Conservation (phyloP, 192 early-diverging fungal species). For the Backusella tarrabulga region DNA sequence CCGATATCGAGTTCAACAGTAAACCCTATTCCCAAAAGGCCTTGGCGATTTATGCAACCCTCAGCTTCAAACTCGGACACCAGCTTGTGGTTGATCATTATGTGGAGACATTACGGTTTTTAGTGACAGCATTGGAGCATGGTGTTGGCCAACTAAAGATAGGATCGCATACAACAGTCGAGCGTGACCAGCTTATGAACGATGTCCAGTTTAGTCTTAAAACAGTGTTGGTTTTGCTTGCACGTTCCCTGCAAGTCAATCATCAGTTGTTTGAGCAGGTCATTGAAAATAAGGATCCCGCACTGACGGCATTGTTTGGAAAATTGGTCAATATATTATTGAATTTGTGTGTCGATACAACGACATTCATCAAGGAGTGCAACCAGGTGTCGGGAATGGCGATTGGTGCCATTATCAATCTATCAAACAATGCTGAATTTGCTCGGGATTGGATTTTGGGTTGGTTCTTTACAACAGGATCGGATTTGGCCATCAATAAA, state of each 20-base stretch:
- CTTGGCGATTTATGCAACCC: constrained; percentile 39
- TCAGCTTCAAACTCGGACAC: constrained; percentile 42
- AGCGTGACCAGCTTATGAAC: constrained; percentile 23
- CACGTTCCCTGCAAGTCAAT: constrained; percentile 12
- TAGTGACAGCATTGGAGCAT: constrained; percentile 2
- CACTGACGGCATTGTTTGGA: neutral
- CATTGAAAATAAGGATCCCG: neutral
- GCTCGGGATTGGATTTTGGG: constrained; percentile 17
- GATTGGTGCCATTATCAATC: constrained; percentile 31
- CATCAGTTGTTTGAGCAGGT: constrained; percentile 17
- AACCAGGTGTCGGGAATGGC: constrained; percentile 42
- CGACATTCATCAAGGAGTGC: constrained; percentile 35
- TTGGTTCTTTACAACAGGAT: constrained; percentile 27
- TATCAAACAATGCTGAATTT: constrained; percentile 8
- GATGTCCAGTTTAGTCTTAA: constrained; percentile 41
- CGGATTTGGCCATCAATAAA: neutral
- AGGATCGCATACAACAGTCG: neutral
- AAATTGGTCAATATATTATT: constrained; percentile 21
- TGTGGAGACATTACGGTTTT: constrained; percentile 22
- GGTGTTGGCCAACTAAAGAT: neutral
- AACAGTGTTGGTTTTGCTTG: constrained; percentile 33
- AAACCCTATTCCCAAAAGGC: constrained; percentile 37
- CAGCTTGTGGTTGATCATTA: constrained; percentile 17
- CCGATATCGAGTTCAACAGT: neutral
- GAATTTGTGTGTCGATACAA: constrained; percentile 12